Evolutionary conservation across 2,329 filamentous ascomycete genomes (phyloP).

Genomic region (Neurospora sp.): DNA sequence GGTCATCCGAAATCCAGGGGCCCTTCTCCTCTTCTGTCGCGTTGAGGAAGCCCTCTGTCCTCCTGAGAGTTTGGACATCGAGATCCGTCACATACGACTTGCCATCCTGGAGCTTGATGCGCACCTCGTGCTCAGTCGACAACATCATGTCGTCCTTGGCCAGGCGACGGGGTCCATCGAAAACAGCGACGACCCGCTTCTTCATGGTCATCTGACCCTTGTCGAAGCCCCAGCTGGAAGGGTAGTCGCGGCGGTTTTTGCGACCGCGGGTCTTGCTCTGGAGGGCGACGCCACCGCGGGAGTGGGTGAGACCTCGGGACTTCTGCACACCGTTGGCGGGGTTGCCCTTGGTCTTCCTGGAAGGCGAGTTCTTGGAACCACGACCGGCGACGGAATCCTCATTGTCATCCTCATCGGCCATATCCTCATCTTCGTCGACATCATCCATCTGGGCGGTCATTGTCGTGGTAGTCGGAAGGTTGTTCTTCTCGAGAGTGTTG

Average conservation of each 20-base stretch:
- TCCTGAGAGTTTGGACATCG: slow-evolving; percentile 79
- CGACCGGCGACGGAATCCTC: slow-evolving; percentile 41
- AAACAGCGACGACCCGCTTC: slow-evolving; percentile 90
- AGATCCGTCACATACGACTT: slow-evolving; percentile 84
- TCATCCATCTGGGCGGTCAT: slow-evolving; percentile 22
- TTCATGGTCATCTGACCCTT: slow-evolving; percentile 96
- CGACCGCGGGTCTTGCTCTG: slow-evolving; percentile 52
- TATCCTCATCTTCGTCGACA: slow-evolving; percentile 35
- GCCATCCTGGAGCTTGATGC: slow-evolving; percentile 65
- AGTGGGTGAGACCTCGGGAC: slow-evolving; percentile 66
- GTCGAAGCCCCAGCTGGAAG: slow-evolving; percentile 85
- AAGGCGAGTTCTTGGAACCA: slow-evolving; percentile 31
- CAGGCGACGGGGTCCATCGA: slow-evolving; percentile 75
- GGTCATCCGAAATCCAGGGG: slow-evolving; percentile 67
- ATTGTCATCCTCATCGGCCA: slow-evolving; percentile 46
- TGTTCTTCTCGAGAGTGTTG: slow-evolving; percentile 54
- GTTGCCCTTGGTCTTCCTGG: slow-evolving; percentile 47
- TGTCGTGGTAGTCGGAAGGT: slow-evolving; percentile 44
- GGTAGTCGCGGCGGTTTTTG: slow-evolving; percentile 90
- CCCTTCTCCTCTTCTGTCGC: slow-evolving; percentile 83
- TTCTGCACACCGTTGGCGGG: slow-evolving; percentile 50
- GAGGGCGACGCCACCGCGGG: slow-evolving; percentile 59
- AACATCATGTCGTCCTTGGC: slow-evolving; percentile 99
- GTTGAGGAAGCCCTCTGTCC: slow-evolving; percentile 73
- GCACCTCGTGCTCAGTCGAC: slow-evolving; percentile 86